Base-by-base conservation (phyloP, 2,329 filamentous ascomycete genomes). In the Chrysosporium keratinophilum region DNA sequence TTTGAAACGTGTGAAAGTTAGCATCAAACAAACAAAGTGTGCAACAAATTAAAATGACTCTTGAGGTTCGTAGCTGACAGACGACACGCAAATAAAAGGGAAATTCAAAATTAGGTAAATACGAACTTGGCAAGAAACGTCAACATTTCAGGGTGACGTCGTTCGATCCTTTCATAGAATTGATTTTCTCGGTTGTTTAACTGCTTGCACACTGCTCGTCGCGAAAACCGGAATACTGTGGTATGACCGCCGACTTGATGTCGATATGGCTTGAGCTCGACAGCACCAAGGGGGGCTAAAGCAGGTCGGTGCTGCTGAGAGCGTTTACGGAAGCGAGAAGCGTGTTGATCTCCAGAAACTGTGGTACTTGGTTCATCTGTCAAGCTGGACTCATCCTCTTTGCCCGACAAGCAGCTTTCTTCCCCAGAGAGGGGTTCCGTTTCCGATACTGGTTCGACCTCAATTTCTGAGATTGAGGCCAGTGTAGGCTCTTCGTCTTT, bases 181-280 rank as follows among this genome's bases (percentile, higher is more conserved):
- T 95, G 88, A 70, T 98, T 98, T 67, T 98, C 93, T 64, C 91
- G 81, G 68, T 95, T 98, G 69, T 95, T 98, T 65, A 98, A 79
- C 71, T 96, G 89, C 71, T 98, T 98, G 77, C 93, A 98, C 10
- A 98, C 90, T 54, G 93, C 93, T 63, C 90, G 82, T 60, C 88
- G 84, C 15, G 93, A 97, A 67, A 98, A 97, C 41, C 91, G 85
- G 79, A 95, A 98, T 35, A 98, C 80, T 0, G 91, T 96, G 5
- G 89, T 96, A 68, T 98, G 93, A 0, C 93, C 93, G 55, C 93
- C 93, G 53, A 98, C 93, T 71, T 98, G 93, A 71, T 98, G 93
- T 60, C 88, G 88, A 71, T 96, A 98, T 1, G 93, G 93, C 64
- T 96, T 95, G 56, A 98, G 77, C 69, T 97, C 90, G 61, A 98